phyloP scores from a whole-genome alignment of 257 asterid genomes.

The Nicotiana attenuata region DNA sequence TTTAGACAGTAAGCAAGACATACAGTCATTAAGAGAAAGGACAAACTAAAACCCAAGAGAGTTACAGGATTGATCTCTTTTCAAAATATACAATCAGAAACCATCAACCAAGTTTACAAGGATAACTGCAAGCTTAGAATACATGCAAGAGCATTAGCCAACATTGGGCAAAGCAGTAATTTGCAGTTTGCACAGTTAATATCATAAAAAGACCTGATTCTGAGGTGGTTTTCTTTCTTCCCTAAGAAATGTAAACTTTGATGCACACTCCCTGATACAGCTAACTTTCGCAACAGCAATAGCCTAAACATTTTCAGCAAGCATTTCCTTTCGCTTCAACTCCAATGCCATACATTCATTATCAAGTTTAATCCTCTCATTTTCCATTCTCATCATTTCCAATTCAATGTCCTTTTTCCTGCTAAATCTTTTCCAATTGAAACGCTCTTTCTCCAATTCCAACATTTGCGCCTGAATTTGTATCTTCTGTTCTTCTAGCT shows the following conservation, averaged over 20 bases:
- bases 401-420: conserved; percentile 35
- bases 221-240: neutral
- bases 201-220: neutral
- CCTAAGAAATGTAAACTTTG: neutral
- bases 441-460: conserved; percentile 41
- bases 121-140: neutral
- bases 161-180: neutral
- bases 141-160: neutral
- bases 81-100: neutral
- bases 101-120: neutral
- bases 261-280: neutral
- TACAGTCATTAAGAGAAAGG: neutral
- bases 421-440: conserved; percentile 41
- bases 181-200: neutral
- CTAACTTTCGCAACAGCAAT: neutral
- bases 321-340: conserved; percentile 35
- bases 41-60: neutral
- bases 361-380: conserved; percentile 40
- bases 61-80: neutral
- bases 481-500: conserved; percentile 34
- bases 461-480: conserved; percentile 35
- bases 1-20: neutral
- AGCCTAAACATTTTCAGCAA: conserved; percentile 14
- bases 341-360: conserved; percentile 36
- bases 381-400: conserved; percentile 33